Evolutionary conservation across 1,284 basidiomycete species (phyloP).

Genomic region (Microbotryum silenes-acaulis): DNA sequence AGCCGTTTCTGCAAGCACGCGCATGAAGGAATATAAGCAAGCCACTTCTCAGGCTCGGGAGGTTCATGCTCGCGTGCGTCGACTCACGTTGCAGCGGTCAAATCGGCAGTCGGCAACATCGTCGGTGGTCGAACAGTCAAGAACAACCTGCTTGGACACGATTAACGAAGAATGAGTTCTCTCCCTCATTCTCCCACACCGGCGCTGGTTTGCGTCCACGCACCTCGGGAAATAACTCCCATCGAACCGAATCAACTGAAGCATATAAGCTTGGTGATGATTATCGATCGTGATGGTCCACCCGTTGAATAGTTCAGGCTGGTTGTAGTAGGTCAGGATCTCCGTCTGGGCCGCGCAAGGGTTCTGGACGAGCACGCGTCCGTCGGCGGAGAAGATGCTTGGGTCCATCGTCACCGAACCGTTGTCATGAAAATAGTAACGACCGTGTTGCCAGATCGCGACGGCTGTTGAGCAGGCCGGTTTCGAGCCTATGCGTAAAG

Average conservation of each 20-base stretch:
- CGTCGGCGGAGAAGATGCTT: conserved; percentile 61
- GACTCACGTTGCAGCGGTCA: conserved; percentile 21
- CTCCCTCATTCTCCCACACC: not conserved
- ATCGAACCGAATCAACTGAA: conserved; percentile 60
- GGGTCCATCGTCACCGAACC: conserved; percentile 43
- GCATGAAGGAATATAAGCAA: no score
- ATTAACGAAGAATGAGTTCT: not conserved
- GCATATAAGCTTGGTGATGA: conserved; percentile 49
- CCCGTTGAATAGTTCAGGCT: conserved; percentile 45
- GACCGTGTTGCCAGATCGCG: conserved; percentile 77
- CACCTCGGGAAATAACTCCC: conserved; percentile 45
- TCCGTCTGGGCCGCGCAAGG: conserved; percentile 77
- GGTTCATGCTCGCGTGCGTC: no score
- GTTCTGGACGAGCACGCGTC: conserved; percentile 84
- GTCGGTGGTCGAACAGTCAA: conserved; percentile 28
- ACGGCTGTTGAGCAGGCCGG: conserved; percentile 76
- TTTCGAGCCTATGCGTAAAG: conserved; percentile 49
- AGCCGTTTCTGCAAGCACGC: no score
- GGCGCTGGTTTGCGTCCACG: not conserved
- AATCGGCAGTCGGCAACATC: conserved; percentile 28
- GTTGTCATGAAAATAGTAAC: conserved; percentile 57
- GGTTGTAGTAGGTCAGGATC: conserved; percentile 66
- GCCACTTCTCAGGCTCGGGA: no score
- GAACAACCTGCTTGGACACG: conserved; percentile 11
- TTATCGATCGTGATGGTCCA: conserved; percentile 59